Conservation (phyloP, 768 basidiomycete genomes). For the Pleurotus eryngii region DNA sequence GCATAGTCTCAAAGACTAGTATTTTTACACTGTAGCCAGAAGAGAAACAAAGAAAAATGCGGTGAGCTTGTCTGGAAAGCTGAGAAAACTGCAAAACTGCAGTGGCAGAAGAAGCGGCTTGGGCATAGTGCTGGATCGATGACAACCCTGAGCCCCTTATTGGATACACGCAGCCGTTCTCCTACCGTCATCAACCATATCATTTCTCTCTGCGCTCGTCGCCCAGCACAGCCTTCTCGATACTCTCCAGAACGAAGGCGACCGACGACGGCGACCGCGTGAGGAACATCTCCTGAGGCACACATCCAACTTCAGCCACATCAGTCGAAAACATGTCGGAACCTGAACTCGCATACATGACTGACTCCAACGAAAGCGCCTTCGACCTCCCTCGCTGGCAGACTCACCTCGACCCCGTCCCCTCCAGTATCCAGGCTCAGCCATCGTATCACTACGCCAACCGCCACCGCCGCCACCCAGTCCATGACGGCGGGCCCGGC, state of each 20-base stretch:
- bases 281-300: constrained; percentile 9
- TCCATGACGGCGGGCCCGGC: constrained; percentile 33
- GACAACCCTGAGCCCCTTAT: constrained; percentile 25
- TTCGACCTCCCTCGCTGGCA: constrained; percentile 80
- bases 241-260: background rate
- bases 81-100: constrained; percentile 12
- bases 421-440: constrained; percentile 37
- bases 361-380: constrained; percentile 68
- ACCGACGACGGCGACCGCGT: background rate
- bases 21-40: background rate
- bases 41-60: background rate
- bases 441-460: constrained; percentile 53
- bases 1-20: background rate
- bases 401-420: constrained; percentile 59
- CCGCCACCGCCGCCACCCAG: constrained; percentile 51
- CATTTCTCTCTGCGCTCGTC: background rate
- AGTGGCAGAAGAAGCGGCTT: background rate
- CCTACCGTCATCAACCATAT: constrained; percentile 18
- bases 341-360: constrained; percentile 73
- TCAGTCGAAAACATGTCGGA: constrained; percentile 56
- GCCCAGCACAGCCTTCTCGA: background rate
- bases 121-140: constrained; percentile 15
- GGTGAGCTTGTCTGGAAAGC: background rate
- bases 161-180: constrained; percentile 19
- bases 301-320: constrained; percentile 17